Evolutionary conservation across 176 grass and related monocot species (phyloP).

Genomic region (Tillandsia leiboldiana): DNA sequence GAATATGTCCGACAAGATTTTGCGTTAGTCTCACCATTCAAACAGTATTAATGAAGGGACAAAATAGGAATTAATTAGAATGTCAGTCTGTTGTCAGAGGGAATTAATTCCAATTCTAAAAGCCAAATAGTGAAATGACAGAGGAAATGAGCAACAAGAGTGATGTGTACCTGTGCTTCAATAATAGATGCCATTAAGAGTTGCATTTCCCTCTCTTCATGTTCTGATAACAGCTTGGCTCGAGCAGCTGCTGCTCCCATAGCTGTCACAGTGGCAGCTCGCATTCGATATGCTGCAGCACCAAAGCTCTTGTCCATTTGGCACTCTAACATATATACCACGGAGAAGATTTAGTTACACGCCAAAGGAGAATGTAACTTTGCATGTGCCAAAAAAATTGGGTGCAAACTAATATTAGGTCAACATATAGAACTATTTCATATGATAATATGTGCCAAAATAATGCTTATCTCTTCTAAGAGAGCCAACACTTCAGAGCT

Average conservation of each 20-base stretch:
- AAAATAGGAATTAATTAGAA: not conserved
- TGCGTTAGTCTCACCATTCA: not conserved
- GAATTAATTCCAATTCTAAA: not conserved
- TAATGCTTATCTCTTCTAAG: too few species aligned
- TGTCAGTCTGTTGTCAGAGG: not conserved
- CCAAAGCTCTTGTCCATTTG: constrained; percentile 31
- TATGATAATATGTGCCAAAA: too few species aligned
- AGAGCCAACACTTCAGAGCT: too few species aligned
- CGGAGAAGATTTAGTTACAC: not conserved
- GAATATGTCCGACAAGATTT: too few species aligned
- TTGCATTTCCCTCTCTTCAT: constrained; percentile 94
- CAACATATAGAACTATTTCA: too few species aligned
- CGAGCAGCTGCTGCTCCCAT: constrained; percentile 72
- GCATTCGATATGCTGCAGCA: constrained; percentile 54
- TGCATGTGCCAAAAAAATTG: not conserved
- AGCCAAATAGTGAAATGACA: not conserved
- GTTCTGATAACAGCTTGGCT: constrained; percentile 82
- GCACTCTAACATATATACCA: constrained; percentile 25
- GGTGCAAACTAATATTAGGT: not conserved
- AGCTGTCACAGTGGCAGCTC: constrained; percentile 71
- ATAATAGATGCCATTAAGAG: constrained; percentile 91
- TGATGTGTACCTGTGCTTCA: constrained; percentile 62
- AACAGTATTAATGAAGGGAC: not conserved
- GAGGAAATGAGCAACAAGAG: constrained; percentile 4
- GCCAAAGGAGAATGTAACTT: not conserved